Evolutionary conservation across 2,329 filamentous ascomycete genomes (phyloP), one percentile per base, ranked within the genome.

Genomic region (Huntiella bhutanensis): DNA sequence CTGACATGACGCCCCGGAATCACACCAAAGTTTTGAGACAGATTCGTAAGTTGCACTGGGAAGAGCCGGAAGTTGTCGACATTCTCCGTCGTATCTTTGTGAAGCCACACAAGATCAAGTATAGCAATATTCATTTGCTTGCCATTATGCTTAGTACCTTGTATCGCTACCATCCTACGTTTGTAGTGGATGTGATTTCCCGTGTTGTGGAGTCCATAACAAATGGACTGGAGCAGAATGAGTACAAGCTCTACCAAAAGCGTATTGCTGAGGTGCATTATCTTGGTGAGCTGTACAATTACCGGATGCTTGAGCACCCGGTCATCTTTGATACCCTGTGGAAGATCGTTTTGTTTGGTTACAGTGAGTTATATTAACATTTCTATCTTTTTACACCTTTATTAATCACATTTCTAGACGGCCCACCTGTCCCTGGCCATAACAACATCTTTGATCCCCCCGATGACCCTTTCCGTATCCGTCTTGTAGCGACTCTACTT

Each of bases 251-350:
- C 64, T 95, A 93, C 58, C 91, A 98, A 62, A 80, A 87, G 50
- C 80, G 91, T 16, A 80, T 98, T 51, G 84, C 92, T 2, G 88
- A 96, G 60, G 84, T 94, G 56, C 96, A 95, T 59, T 98, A 95
- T 58, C 69, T 98, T 4, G 87, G 84, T 16, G 91, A 98, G 62
- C 73, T 98, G 7, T 98, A 98, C 65, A 94, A 95, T 56, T 98
- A 96, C 59, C 82, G 91, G 48, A 84, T 98, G 75, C 73, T 98
- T 34, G 91, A 98, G 60, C 91, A 93, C 38, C 82, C 84, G 0
- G 82, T 96, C 17, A 81, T 98, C 44, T 98, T 98, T 55, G 91
- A 98, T 57, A 84, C 81, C 1, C 72, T 98, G 62, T 98, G 95
- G 67, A 86, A 85, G 57, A 82, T 98, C 54, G 71, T 95, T 59